phyloP scores from a whole-genome alignment of 2,329 filamentous ascomycete species.

The Aspergillus spinulosporus region DNA sequence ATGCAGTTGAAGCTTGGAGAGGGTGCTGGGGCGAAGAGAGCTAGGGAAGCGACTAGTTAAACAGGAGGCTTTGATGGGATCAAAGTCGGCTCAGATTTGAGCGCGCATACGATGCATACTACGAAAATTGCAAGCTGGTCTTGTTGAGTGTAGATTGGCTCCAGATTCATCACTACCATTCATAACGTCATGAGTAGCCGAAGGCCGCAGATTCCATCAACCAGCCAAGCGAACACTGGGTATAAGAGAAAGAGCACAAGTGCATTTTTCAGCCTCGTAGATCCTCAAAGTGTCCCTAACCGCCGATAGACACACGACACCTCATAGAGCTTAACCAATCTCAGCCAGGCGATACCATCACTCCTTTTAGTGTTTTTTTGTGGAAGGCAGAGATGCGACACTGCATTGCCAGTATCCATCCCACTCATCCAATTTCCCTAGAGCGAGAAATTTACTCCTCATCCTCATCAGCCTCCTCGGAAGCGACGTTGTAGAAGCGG shows the following conservation, averaged over 20 bases:
- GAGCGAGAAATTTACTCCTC: constrained; percentile 73
- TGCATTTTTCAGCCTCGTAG: constrained; percentile 7
- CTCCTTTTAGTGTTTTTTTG: constrained; percentile 5
- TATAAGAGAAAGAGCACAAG: constrained; percentile 1
- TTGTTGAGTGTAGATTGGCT: constrained; percentile 23
- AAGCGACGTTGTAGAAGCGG: constrained; percentile 99
- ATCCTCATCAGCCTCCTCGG: constrained; percentile 96
- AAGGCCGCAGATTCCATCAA: constrained; percentile 12
- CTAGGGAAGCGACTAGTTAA: background rate
- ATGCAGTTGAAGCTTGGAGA: constrained; percentile 20
- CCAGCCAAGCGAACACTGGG: background rate
- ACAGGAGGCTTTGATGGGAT: background rate
- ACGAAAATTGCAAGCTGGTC: background rate
- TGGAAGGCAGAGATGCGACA: background rate
- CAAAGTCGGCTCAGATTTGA: background rate
- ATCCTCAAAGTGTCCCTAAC: background rate
- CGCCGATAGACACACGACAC: background rate
- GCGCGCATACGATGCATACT: background rate
- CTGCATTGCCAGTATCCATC: background rate
- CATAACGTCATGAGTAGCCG: constrained; percentile 34
- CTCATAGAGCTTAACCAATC: background rate
- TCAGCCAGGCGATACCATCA: background rate
- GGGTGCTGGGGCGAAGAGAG: constrained; percentile 31
- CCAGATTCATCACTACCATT: constrained; percentile 34
- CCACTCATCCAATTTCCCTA: background rate